These are phyloP conservation scores for Ceratocystiopsis sp. DNA, from an alignment of 2,329 filamentous ascomycete genomes.

Conservation along the genomic window DNA sequence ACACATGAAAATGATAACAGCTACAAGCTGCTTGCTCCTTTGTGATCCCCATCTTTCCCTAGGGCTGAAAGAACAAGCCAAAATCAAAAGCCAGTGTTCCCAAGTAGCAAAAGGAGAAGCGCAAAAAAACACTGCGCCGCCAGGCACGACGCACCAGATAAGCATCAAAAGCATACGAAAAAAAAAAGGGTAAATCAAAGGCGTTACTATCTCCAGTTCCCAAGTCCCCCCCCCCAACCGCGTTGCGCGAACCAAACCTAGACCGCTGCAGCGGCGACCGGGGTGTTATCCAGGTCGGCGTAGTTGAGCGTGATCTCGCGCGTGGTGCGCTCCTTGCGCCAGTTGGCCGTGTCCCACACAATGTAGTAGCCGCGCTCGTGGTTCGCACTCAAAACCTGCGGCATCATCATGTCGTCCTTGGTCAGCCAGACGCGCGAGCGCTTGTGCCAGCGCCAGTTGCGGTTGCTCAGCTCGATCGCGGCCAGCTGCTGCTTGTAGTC, in stretches of 20 bases:
- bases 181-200: not conserved
- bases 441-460: conserved; percentile 55
- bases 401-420: conserved; percentile 49
- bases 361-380: conserved; percentile 51
- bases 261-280: conserved; percentile 1
- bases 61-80: not conserved
- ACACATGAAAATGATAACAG: not conserved
- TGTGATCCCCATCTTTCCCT: not conserved
- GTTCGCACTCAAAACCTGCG: conserved; percentile 37
- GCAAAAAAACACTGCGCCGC: not conserved
- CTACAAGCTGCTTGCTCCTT: not conserved
- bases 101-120: too few species aligned
- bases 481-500: conserved; percentile 48
- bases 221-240: not conserved
- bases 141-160: too few species aligned
- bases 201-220: not conserved
- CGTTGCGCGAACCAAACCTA: not conserved
- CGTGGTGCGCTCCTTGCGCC: conserved; percentile 37
- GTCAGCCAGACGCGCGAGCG: conserved; percentile 49
- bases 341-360: conserved; percentile 44
- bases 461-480: conserved; percentile 44
- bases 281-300: conserved; percentile 38
- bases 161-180: not conserved
- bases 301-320: conserved; percentile 45
- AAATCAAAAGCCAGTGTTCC: not conserved